A percentile compares a stretch with the other conserved stretches of the same genome.
phyloP scores from a whole-genome alignment of 2,329 filamentous ascomycete genomes.

The Emericellopsis atlantica region DNA sequence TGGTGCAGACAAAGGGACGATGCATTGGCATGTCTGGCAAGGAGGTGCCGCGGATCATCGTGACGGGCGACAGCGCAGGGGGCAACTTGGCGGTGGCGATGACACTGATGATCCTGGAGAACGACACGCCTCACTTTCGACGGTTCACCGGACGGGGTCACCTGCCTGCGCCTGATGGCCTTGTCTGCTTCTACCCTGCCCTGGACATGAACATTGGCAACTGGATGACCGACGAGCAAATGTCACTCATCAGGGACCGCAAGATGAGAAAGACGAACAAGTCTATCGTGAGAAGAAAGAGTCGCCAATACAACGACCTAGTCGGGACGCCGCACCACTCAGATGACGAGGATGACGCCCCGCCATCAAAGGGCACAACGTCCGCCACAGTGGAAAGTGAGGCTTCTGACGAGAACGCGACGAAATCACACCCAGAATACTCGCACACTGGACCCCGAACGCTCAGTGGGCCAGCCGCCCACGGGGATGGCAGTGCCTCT shows the following conservation, averaged over 20 bases:
- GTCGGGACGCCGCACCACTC: slow-evolving; percentile 75
- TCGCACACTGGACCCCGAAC: slow-evolving; percentile 31
- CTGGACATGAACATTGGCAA: slow-evolving; percentile 96
- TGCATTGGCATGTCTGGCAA: slow-evolving; percentile 30
- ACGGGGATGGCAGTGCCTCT: slow-evolving; percentile 18
- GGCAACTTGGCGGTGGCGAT: slow-evolving; percentile 49
- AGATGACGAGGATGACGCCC: slow-evolving; percentile 51
- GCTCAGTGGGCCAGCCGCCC: slow-evolving; percentile 6
- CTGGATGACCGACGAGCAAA: slow-evolving; percentile 98
- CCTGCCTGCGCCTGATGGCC: slow-evolving; percentile 63
- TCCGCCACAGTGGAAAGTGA: not conserved
- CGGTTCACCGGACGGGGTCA: slow-evolving; percentile 26
- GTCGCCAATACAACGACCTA: slow-evolving; percentile 73
- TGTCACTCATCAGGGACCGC: slow-evolving; percentile 82
- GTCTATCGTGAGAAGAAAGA: slow-evolving; percentile 70
- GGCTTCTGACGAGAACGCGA: not conserved
- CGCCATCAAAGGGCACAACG: not conserved
- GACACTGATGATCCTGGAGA: slow-evolving; percentile 81
- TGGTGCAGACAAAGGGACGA: slow-evolving; percentile 22
- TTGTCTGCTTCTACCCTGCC: slow-evolving; percentile 79
- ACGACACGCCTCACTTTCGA: slow-evolving; percentile 31
- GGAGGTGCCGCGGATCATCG: slow-evolving; percentile 24
- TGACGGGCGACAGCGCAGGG: slow-evolving; percentile 36
- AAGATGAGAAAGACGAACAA: slow-evolving; percentile 66
- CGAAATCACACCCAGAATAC: slow-evolving; percentile 32